Evolutionary conservation across 768 basidiomycete genomes (phyloP), one percentile per base, ranked within the genome.

Genomic region (Boletus huronensis): DNA sequence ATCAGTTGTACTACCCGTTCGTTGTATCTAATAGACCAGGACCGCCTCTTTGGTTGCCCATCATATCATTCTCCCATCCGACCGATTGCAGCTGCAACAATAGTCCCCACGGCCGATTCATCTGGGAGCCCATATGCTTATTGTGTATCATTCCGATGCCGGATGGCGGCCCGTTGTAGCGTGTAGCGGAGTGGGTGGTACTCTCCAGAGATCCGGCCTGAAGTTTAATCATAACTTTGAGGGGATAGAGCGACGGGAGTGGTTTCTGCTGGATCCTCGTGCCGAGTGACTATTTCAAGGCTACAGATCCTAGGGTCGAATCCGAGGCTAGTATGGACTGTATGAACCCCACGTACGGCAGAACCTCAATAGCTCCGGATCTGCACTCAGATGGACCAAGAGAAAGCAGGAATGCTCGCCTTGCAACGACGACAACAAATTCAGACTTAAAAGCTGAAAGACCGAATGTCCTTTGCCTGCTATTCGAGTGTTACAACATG

Each of bases 21-120:
- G 50, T 55, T 63, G 53, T 66, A 64, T 50, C 34, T 6, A 38
- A 54, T 64, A 60, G 39, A 29, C n/a, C 41, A 42, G 42, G 42
- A 53, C 25, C 57, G 13, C 39, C 46, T 21, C 16, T 9, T 23
- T 36, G 19, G 9, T 31, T 26, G 16, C 14, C 35, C 14, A 26
- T 17, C 7, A 7, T 10, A 7, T 38, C 39, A 35, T 21, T 45
- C 19, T 50, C 32, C 40, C 43, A 43, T 26, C 4, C 5, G 23
- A 13, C 23, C 23, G 29, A 41, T 13, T n/a, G 19, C 5, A 1
- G 25, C 26, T 31, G 51, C 6, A 16, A 21, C 38, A 50, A 32
- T 6, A 19, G 6, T 47, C 39, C 19, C 57, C 16, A 45, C 19
- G 44, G 38, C 26, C 25, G 21, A 32, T 36, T 34, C 44, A 25